These are phyloP conservation scores for Geosmithia morbida DNA, from an alignment of 2,329 filamentous ascomycete species.

Conservation along the genomic window DNA sequence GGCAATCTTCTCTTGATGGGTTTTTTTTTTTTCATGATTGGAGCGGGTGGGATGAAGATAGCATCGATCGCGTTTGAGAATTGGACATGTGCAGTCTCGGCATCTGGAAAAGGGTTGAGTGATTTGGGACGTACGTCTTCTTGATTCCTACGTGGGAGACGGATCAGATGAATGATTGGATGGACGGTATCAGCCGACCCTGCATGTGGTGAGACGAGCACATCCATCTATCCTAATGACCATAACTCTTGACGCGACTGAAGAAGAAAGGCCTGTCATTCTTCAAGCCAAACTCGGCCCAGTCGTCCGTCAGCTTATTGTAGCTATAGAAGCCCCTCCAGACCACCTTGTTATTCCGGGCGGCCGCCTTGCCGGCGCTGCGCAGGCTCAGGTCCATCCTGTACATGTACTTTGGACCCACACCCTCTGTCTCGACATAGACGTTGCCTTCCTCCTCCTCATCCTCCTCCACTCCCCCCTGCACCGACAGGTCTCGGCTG, in stretches of 20 bases:
- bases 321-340: conserved; percentile 92
- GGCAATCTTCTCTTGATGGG: no score
- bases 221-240: conserved; percentile 21
- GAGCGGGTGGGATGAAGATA: no score
- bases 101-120: no score
- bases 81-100: no score
- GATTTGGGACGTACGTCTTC: no score
- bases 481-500: conserved; percentile 13
- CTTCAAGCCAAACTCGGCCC: conserved; percentile 60
- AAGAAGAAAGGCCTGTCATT: conserved; percentile 55
- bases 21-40: no score
- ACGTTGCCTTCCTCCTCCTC: conserved; percentile 48
- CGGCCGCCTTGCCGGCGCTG: conserved; percentile 39
- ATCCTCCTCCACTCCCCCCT: conserved; percentile 6
- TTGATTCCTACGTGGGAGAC: no score
- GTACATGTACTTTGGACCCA: conserved; percentile 65
- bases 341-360: conserved; percentile 70
- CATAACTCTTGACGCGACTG: conserved; percentile 51
- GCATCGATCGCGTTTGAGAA: no score
- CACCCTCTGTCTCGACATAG: conserved; percentile 76
- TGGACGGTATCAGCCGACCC: no score
- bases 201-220: no score
- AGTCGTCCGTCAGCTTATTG: conserved; percentile 79
- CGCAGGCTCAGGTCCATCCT: conserved; percentile 64
- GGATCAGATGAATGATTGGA: no score